Evolutionary conservation across 2,329 filamentous ascomycete species (phyloP).

Genomic region (Sarocladium oryzae): DNA sequence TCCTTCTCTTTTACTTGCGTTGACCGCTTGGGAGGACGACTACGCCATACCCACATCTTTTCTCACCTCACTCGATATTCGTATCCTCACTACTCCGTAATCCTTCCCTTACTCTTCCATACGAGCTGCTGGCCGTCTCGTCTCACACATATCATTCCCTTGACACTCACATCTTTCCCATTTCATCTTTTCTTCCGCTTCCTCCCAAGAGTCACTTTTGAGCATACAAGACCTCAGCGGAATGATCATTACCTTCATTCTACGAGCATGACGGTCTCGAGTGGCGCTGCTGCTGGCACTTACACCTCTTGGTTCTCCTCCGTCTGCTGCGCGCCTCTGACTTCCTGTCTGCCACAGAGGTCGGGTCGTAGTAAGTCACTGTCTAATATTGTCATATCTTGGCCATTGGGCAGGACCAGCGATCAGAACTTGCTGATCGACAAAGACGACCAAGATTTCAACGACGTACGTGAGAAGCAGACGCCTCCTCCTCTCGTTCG

Average conservation of each 20-base stretch:
- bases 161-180: not conserved
- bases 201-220: not conserved
- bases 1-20: conserved; percentile 1
- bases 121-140: conserved; percentile 6
- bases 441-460: conserved; percentile 19
- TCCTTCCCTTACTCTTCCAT: not conserved
- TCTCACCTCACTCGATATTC: not conserved
- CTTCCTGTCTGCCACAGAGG: conserved; percentile 32
- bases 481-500: conserved; percentile 15
- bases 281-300: conserved; percentile 2
- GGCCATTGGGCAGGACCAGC: conserved; percentile 20
- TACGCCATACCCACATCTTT: not conserved
- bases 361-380: conserved; percentile 30
- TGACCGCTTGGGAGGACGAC: conserved; percentile 4
- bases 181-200: not conserved
- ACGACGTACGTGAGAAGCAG: conserved; percentile 20
- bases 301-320: conserved; percentile 38
- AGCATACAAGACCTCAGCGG: not conserved
- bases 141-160: not conserved
- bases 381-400: conserved; percentile 19
- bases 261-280: conserved; percentile 8
- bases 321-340: conserved; percentile 36
- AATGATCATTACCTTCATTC: not conserved
- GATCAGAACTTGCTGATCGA: conserved; percentile 24
- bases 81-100: not conserved